A percentile compares a stretch with the other conserved stretches of the same genome.
Evolutionary conservation across 192 early-diverging fungal species (phyloP).

Genomic region (Dissophora ornata): DNA sequence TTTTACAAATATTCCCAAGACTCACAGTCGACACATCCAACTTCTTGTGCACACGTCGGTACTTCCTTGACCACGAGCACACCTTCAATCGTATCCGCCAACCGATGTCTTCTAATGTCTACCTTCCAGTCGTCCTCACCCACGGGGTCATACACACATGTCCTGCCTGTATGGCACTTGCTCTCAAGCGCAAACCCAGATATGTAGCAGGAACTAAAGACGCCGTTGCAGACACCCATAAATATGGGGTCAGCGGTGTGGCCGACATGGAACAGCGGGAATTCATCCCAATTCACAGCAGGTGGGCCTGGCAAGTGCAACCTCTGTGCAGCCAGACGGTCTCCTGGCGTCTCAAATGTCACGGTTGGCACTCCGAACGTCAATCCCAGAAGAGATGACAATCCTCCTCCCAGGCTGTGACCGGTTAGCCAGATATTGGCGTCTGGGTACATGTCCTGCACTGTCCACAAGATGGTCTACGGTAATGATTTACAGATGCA

Average conservation of each 20-base stretch:
- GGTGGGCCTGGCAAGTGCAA: slow-evolving; percentile 77
- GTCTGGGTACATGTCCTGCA: slow-evolving; percentile 72
- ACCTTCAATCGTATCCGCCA: slow-evolving; percentile 81
- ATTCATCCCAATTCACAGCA: slow-evolving; percentile 58
- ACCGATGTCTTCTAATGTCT: slow-evolving; percentile 81
- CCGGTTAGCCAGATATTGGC: slow-evolving; percentile 85
- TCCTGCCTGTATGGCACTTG: slow-evolving; percentile 84
- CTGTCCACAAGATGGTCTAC: slow-evolving; percentile 74
- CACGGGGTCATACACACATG: slow-evolving; percentile 75
- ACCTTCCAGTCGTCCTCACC: slow-evolving; percentile 70
- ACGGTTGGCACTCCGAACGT: slow-evolving; percentile 88
- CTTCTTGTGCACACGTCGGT: slow-evolving; percentile 44
- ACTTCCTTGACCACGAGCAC: slow-evolving; percentile 57
- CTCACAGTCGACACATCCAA: slow-evolving; percentile 79
- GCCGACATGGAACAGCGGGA: slow-evolving; percentile 91
- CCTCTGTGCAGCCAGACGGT: slow-evolving; percentile 78
- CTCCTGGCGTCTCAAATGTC: slow-evolving; percentile 89
- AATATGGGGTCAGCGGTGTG: slow-evolving; percentile 94
- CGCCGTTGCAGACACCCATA: slow-evolving; percentile 83
- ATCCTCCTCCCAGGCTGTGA: slow-evolving; percentile 75
- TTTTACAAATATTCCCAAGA: slow-evolving; percentile 76
- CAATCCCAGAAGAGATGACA: slow-evolving; percentile 79
- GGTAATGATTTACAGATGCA: no score
- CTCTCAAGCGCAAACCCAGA: slow-evolving; percentile 54
- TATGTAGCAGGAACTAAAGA: slow-evolving; percentile 30